A percentile compares a stretch with the other conserved stretches of the same genome.
phyloP scores from a whole-genome alignment of 2,329 filamentous ascomycete species.

The Polychaeton citri region DNA sequence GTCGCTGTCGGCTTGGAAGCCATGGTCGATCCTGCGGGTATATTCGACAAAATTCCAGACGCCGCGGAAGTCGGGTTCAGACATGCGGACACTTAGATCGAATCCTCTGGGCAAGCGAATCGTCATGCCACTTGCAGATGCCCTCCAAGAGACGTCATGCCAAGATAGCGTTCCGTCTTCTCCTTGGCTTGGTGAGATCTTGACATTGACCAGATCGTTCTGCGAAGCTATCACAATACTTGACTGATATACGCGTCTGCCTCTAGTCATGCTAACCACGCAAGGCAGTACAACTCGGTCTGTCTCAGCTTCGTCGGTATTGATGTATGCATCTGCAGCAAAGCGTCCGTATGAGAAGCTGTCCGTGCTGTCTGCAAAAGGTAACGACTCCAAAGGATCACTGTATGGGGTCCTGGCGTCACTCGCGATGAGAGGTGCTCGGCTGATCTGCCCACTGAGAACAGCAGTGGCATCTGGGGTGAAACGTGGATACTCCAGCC shows the following conservation, averaged over 20 bases:
- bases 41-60: constrained; percentile 80
- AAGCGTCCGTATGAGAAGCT: constrained; percentile 71
- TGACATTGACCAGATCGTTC: constrained; percentile 60
- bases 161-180: constrained; percentile 52
- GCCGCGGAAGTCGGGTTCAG: constrained; percentile 63
- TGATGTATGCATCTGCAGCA: constrained; percentile 59
- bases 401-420: constrained; percentile 6
- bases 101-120: constrained; percentile 65
- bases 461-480: constrained; percentile 59
- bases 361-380: constrained; percentile 59
- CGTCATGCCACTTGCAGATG: constrained; percentile 51
- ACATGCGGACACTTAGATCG: constrained; percentile 55
- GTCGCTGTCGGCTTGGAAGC: constrained; percentile 53
- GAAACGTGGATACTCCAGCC: constrained; percentile 63
- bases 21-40: constrained; percentile 60
- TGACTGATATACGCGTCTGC: constrained; percentile 54
- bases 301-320: constrained; percentile 56
- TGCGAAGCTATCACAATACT: constrained; percentile 68
- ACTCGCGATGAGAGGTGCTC: not conserved
- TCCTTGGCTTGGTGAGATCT: constrained; percentile 47
- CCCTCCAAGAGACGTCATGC: constrained; percentile 71
- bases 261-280: constrained; percentile 61
- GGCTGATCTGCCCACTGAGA: constrained; percentile 44
- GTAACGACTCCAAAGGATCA: constrained; percentile 53
- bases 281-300: constrained; percentile 59